A percentile compares a stretch with the other conserved stretches of the same genome.
phyloP scores from a whole-genome alignment of 371 early-diverging fungal genomes.

The Rhizopus arrhizus region DNA sequence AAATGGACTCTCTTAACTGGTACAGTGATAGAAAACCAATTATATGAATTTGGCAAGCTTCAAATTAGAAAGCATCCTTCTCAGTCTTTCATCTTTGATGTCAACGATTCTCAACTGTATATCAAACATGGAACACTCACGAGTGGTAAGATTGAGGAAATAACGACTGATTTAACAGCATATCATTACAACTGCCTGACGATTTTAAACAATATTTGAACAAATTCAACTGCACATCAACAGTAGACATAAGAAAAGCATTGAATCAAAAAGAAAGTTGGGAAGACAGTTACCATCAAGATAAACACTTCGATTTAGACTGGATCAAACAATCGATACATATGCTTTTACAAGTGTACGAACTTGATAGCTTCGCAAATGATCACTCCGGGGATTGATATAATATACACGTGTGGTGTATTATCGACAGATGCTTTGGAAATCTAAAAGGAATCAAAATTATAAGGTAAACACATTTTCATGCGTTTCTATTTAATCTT shows the following conservation, averaged over 20 bases:
- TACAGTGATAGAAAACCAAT: conserved; percentile 16
- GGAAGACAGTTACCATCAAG: conserved; percentile 25
- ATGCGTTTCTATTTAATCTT: conserved; percentile 28
- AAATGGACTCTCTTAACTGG: conserved; percentile 20
- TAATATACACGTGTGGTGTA: conserved; percentile 25
- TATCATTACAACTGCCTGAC: conserved; percentile 21
- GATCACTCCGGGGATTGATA: conserved; percentile 30
- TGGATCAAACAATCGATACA: conserved; percentile 27
- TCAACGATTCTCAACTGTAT: conserved; percentile 23
- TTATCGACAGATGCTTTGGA: conserved; percentile 26
- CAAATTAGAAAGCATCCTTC: conserved; percentile 26
- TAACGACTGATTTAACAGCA: conserved; percentile 13
- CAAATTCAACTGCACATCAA: conserved; percentile 28
- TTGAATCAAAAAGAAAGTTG: conserved; percentile 25
- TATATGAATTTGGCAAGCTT: conserved; percentile 26
- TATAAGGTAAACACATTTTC: conserved; percentile 21
- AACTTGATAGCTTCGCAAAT: conserved; percentile 25
- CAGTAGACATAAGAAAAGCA: conserved; percentile 27
- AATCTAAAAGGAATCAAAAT: conserved; percentile 24
- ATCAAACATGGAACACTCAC: conserved; percentile 25
- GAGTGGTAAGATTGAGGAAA: conserved; percentile 25
- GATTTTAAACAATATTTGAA: conserved; percentile 26
- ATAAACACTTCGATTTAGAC: conserved; percentile 29
- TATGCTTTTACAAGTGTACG: conserved; percentile 25
- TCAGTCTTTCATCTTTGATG: conserved; percentile 27